phyloP scores from a whole-genome alignment of 164 flowering plant genomes.

The Dillenia suffruticosa region DNA sequence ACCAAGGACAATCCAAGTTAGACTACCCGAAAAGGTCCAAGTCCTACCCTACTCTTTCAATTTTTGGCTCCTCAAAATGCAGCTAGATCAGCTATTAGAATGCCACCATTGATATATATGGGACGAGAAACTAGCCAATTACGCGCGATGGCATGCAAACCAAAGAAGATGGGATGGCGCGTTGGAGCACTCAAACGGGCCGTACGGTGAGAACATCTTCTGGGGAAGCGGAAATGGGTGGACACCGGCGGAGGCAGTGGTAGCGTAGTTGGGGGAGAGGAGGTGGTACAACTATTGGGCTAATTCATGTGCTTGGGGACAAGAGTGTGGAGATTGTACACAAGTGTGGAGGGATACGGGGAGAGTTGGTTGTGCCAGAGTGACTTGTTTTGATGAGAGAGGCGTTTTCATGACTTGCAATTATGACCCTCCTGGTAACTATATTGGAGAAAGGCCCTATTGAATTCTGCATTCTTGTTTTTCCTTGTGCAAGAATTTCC shows the following conservation, averaged over 20 bases:
- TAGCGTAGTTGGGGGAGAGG: slow-evolving; percentile 49
- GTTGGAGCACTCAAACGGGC: slow-evolving; percentile 54
- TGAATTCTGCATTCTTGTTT: no score
- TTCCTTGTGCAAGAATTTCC: no score
- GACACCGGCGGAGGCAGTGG: slow-evolving; percentile 52
- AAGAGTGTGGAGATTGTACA: slow-evolving; percentile 56
- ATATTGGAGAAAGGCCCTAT: slow-evolving; percentile 59
- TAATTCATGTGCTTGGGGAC: slow-evolving; percentile 32
- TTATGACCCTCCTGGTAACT: slow-evolving; percentile 81
- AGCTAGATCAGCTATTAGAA: slow-evolving; percentile 28
- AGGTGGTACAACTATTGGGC: slow-evolving; percentile 28
- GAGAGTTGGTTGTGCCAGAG: slow-evolving; percentile 60
- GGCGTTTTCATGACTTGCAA: slow-evolving; percentile 61
- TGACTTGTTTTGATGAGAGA: slow-evolving; percentile 28
- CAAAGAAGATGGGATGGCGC: slow-evolving; percentile 41
- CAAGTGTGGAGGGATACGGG: slow-evolving; percentile 54
- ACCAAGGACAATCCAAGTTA: neutral
- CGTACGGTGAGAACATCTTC: slow-evolving; percentile 78
- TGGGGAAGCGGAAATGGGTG: slow-evolving; percentile 65
- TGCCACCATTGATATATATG: slow-evolving; percentile 46
- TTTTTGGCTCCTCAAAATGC: slow-evolving; percentile 56
- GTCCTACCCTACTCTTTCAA: slow-evolving; percentile 15
- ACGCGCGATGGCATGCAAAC: slow-evolving; percentile 46
- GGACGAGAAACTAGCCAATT: slow-evolving; percentile 40
- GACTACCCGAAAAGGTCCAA: neutral